Percentiles rank a stretch among this genome's conserved stretches.
phyloP scores from a whole-genome alignment of 2,329 filamentous ascomycete genomes.

The Penicillium sumatraense region DNA sequence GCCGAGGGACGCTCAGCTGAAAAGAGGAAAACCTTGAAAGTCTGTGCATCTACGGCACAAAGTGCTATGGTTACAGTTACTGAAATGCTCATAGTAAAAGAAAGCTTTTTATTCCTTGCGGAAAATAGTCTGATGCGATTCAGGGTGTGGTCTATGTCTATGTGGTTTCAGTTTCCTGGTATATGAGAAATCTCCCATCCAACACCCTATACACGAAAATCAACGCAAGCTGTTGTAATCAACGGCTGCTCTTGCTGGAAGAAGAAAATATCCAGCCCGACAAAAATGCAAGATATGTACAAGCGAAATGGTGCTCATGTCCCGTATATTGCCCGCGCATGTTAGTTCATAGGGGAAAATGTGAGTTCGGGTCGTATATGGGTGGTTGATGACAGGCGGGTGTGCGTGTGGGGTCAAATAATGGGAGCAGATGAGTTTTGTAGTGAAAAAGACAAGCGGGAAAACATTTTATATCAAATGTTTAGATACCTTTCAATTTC shows the following conservation, averaged over 20 bases:
- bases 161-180: constrained; percentile 15
- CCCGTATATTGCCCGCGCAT: constrained; percentile 18
- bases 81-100: neutral
- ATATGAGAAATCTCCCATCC: constrained; percentile 15
- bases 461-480: constrained; percentile 18
- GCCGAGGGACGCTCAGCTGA: neutral
- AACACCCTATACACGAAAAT: constrained; percentile 13
- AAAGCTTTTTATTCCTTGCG: constrained; percentile 11
- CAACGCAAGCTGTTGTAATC: neutral
- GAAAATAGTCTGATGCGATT: constrained; percentile 22
- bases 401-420: neutral
- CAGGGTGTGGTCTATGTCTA: constrained; percentile 29
- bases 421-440: neutral
- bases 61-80: no score
- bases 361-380: constrained; percentile 20
- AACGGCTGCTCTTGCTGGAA: neutral
- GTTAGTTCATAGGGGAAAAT: constrained; percentile 15
- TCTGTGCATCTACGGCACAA: neutral
- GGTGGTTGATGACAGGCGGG: constrained; percentile 3
- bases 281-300: constrained; percentile 30
- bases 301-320: constrained; percentile 18
- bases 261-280: constrained; percentile 9
- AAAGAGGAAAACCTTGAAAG: neutral
- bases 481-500: constrained; percentile 49
- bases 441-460: neutral